Evolutionary conservation across 2,329 filamentous ascomycete species (phyloP).

Genomic region (Dothistroma pini): DNA sequence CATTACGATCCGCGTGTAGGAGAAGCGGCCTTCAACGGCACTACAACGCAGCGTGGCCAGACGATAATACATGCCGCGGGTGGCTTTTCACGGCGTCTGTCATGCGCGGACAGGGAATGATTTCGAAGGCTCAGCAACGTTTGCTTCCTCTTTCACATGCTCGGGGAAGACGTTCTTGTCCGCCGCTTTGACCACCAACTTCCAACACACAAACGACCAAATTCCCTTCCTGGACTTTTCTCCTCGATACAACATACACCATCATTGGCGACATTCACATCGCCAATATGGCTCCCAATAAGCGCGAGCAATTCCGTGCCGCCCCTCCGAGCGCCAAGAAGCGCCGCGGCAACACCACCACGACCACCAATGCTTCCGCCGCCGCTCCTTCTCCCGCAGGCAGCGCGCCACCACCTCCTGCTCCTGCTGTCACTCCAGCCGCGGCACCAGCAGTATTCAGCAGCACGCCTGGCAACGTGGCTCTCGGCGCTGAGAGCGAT

Average conservation of each 20-base stretch:
- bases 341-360: background rate
- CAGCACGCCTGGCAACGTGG: background rate
- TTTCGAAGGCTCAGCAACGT: background rate
- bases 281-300: background rate
- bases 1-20: background rate
- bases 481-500: background rate
- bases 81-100: background rate
- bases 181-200: background rate
- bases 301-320: background rate
- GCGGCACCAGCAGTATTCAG: background rate
- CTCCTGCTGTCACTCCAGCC: background rate
- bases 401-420: background rate
- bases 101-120: background rate
- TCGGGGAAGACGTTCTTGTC: background rate
- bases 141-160: background rate
- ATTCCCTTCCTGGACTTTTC: background rate
- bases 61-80: background rate
- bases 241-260: background rate
- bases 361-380: background rate
- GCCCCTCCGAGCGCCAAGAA: background rate
- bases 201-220: background rate
- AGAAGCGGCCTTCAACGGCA: background rate
- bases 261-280: background rate
- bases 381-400: background rate
- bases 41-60: background rate